These are phyloP conservation scores for Telopea speciosissima DNA, from an alignment of 177 flowering plant species.

Conservation along the genomic window DNA sequence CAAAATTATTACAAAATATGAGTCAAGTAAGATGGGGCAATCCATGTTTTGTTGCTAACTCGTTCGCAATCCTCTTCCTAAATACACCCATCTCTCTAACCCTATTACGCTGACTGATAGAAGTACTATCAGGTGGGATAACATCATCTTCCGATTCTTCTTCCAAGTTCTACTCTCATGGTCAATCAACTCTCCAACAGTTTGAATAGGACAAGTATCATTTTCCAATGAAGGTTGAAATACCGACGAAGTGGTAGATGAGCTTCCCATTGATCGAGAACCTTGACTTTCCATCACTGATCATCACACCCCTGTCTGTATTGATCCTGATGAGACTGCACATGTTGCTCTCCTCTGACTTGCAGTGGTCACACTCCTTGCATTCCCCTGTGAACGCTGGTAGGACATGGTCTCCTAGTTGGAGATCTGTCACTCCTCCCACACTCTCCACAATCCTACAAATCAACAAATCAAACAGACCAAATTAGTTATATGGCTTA, in stretches of 20 bases:
- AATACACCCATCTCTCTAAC: no score
- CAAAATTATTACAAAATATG: no score
- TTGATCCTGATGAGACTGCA: conserved; percentile 68
- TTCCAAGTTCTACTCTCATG: no score
- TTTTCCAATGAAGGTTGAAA: conserved; percentile 67
- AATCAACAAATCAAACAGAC: not conserved
- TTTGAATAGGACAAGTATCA: no score
- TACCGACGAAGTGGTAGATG: conserved; percentile 55
- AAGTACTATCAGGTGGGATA: no score
- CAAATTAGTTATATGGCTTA: not conserved
- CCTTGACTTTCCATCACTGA: conserved; percentile 45
- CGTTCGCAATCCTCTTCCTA: no score
- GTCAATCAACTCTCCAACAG: no score
- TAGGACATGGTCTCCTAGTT: conserved; percentile 64
- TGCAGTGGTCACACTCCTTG: conserved; percentile 48
- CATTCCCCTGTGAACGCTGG: conserved; percentile 70
- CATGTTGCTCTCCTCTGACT: conserved; percentile 69
- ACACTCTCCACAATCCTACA: conserved; percentile 59
- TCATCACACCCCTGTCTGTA: conserved; percentile 56
- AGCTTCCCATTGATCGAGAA: conserved; percentile 56
- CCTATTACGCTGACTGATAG: no score
- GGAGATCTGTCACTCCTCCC: conserved; percentile 51
- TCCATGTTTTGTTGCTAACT: no score
- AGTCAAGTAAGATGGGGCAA: no score
- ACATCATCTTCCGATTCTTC: no score